phyloP scores from a whole-genome alignment of 2,329 filamentous ascomycete species.

The Calonectria naviculata region DNA sequence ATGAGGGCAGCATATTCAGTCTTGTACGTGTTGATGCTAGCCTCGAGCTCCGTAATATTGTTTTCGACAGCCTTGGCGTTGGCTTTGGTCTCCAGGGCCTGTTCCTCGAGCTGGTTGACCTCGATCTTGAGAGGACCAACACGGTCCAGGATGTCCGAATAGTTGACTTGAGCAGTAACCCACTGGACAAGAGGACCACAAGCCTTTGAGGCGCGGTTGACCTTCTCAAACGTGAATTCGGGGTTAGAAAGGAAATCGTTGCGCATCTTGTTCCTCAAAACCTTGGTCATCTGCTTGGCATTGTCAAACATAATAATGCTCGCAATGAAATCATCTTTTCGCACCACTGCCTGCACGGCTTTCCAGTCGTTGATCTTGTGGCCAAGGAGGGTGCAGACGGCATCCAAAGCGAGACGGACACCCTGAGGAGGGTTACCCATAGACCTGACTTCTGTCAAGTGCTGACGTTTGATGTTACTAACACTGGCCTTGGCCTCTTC shows the following conservation, averaged over 20 bases:
- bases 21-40: constrained; percentile 95
- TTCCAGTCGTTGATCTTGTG: constrained; percentile 94
- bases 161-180: constrained; percentile 96
- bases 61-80: constrained; percentile 92
- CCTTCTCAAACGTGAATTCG: constrained; percentile 95
- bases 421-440: constrained; percentile 94
- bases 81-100: constrained; percentile 91
- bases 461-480: constrained; percentile 97
- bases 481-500: constrained; percentile 94
- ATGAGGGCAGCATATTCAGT: constrained; percentile 95
- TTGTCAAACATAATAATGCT: constrained; percentile 99
- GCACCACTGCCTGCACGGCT: constrained; percentile 86
- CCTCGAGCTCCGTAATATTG: constrained; percentile 84
- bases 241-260: constrained; percentile 92
- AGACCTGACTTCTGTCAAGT: constrained; percentile 95
- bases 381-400: constrained; percentile 94
- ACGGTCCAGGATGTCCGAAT: constrained; percentile 95
- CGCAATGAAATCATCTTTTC: constrained; percentile 95
- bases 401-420: constrained; percentile 92
- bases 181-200: constrained; percentile 97
- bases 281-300: constrained; percentile 90
- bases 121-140: constrained; percentile 94
- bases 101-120: constrained; percentile 86
- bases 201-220: constrained; percentile 95
- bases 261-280: constrained; percentile 87